These are phyloP conservation scores for Biscogniauxia sp. DNA, from an alignment of 2,329 filamentous ascomycete species.

Conservation along the genomic window DNA sequence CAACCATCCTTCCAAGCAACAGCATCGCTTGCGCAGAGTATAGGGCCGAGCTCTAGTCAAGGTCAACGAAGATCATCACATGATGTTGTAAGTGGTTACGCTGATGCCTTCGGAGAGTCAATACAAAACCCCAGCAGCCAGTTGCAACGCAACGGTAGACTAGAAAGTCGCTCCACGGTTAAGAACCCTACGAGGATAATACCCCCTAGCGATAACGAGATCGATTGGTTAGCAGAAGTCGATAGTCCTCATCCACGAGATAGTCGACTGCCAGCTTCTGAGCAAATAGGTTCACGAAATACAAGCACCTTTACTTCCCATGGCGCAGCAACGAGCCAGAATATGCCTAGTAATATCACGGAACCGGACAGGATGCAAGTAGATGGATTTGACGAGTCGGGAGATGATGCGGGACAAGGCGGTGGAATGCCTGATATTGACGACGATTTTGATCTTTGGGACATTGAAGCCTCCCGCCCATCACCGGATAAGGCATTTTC, in stretches of 20 bases:
- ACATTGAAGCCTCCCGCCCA: conserved; percentile 52
- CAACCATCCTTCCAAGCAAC: conserved; percentile 17
- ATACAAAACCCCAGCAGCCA: conserved; percentile 2
- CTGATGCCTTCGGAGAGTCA: conserved; percentile 12
- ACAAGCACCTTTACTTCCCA: conserved; percentile 15
- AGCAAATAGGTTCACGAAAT: conserved; percentile 10
- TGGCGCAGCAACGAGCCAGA: conserved; percentile 11
- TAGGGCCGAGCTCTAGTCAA: conserved; percentile 19
- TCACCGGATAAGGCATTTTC: conserved; percentile 32
- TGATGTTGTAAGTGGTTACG: conserved; percentile 5
- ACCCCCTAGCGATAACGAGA: conserved; percentile 16
- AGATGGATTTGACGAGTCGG: conserved; percentile 13
- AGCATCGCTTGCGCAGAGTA: conserved; percentile 18
- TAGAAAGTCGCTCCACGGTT: conserved; percentile 10
- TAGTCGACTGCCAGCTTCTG: conserved; percentile 13
- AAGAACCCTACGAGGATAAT: conserved; percentile 20
- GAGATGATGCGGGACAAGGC: conserved; percentile 19
- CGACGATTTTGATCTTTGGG: conserved; percentile 53
- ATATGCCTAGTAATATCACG: not conserved
- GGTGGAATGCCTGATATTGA: too few relatives aligned
- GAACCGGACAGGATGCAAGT: not conserved
- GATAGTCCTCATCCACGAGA: conserved; percentile 14
- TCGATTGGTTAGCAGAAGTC: conserved; percentile 15
- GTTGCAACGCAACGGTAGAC: conserved; percentile 11
- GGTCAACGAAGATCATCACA: conserved; percentile 13